These are phyloP conservation scores for Thymus quinquecostatus DNA, from an alignment of 257 asterid genomes.

Conservation along the genomic window DNA sequence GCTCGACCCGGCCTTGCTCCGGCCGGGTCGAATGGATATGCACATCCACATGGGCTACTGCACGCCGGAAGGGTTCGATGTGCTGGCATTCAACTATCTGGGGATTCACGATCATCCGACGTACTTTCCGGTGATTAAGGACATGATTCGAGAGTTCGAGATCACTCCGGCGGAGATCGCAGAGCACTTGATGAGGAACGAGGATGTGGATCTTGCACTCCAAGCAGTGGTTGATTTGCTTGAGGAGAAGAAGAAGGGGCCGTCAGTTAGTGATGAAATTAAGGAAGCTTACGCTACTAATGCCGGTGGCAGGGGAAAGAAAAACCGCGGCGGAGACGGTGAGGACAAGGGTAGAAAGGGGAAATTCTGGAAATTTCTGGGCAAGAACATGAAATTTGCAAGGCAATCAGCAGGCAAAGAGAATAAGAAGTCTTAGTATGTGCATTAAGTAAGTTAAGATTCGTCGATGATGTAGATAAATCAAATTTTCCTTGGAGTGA, in stretches of 20 bases:
- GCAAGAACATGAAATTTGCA: slow-evolving; percentile 14
- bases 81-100: slow-evolving; percentile 59
- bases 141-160: slow-evolving; percentile 46
- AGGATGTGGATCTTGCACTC: slow-evolving; percentile 58
- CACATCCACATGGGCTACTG: slow-evolving; percentile 81
- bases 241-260: slow-evolving; percentile 38
- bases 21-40: slow-evolving; percentile 90
- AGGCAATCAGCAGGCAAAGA: not conserved
- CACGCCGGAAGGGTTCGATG: slow-evolving; percentile 59
- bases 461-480: too few relatives aligned
- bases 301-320: not conserved
- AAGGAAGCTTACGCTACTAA: not conserved
- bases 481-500: too few relatives aligned
- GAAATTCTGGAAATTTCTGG: slow-evolving; percentile 22
- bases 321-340: slow-evolving; percentile 1
- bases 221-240: slow-evolving; percentile 61
- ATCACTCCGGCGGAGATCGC: slow-evolving; percentile 76
- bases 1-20: slow-evolving; percentile 75
- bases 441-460: too few relatives aligned
- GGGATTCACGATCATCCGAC: slow-evolving; percentile 44
- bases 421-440: slow-evolving; percentile 6
- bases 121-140: slow-evolving; percentile 44
- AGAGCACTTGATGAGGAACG: slow-evolving; percentile 80
- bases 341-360: slow-evolving; percentile 26
- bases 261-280: slow-evolving; percentile 2